A percentile compares a stretch with the other conserved stretches of the same genome.
Conservation (phyloP, 768 basidiomycete species). For the Favolaschia claudopus region DNA sequence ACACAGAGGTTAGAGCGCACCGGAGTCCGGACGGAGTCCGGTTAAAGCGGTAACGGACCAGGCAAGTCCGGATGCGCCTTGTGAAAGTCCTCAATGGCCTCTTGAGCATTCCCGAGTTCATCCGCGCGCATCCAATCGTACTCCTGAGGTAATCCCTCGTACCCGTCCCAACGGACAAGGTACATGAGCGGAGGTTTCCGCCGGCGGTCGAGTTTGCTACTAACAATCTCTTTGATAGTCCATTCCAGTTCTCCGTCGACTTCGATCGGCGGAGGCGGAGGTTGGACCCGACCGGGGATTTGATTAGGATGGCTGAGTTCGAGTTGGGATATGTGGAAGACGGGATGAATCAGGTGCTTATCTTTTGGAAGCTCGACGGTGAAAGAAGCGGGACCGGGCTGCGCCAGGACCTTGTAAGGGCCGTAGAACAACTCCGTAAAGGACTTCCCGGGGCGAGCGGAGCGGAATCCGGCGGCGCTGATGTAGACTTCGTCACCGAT, state of each 20-base stretch:
- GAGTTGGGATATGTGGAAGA: constrained; percentile 38
- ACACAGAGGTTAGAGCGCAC: no score
- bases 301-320: background rate
- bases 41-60: background rate
- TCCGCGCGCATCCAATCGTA: background rate
- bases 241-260: constrained; percentile 15
- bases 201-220: constrained; percentile 20
- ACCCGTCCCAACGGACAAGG: constrained; percentile 10
- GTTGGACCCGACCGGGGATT: constrained; percentile 5
- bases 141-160: constrained; percentile 1
- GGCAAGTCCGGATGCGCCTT: background rate
- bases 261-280: constrained; percentile 10
- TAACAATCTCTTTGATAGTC: constrained; percentile 14
- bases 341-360: constrained; percentile 33
- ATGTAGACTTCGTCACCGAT: constrained; percentile 17
- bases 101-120: background rate
- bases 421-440: background rate
- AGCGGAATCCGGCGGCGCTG: constrained; percentile 10
- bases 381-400: constrained; percentile 16
- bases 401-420: background rate
- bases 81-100: background rate
- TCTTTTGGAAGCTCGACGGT: constrained; percentile 27
- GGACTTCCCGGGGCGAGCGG: background rate
- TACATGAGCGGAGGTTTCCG: constrained; percentile 5
- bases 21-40: background rate